Evolutionary conservation across 306 rosid genomes (phyloP).

Genomic region (Trichosanthes truncata): DNA sequence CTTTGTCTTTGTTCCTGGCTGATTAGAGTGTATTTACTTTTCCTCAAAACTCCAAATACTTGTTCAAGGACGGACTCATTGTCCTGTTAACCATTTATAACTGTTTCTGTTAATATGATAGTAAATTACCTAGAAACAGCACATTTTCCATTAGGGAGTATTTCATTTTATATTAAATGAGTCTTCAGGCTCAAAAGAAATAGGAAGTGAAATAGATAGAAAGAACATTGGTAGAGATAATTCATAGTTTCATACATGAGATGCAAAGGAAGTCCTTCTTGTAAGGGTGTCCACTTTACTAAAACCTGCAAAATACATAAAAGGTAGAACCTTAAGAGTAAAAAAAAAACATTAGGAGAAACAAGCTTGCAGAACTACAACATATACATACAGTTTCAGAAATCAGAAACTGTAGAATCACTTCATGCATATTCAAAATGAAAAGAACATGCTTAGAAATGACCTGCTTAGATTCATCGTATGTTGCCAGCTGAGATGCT

Average conservation of each 20-base stretch:
- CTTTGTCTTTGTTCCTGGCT: not conserved
- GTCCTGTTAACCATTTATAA: not conserved
- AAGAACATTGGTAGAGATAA: constrained; percentile 1
- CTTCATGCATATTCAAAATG: constrained; percentile 27
- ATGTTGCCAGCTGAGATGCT: constrained; percentile 83
- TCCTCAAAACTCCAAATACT: not conserved
- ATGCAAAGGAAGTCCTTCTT: constrained; percentile 77
- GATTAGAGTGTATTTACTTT: not conserved
- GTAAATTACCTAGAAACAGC: not conserved
- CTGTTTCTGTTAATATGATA: not conserved
- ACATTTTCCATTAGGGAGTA: not conserved
- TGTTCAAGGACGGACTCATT: not conserved
- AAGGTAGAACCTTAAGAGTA: constrained; percentile 3
- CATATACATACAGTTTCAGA: not conserved
- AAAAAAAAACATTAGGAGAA: not conserved
- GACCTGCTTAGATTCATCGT: constrained; percentile 95
- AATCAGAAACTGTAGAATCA: constrained; percentile 24
- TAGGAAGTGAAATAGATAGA: not conserved
- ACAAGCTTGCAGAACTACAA: constrained; percentile 6
- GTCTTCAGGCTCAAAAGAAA: not conserved
- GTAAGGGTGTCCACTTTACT: constrained; percentile 47
- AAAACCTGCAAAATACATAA: constrained; percentile 50
- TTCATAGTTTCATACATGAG: constrained; percentile 42
- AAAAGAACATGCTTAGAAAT: constrained; percentile 38
- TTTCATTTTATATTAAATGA: not conserved